Percentiles rank a stretch among this genome's conserved stretches.
phyloP scores from a whole-genome alignment of 768 basidiomycete genomes.

The Cystofilobasidium capitatum region DNA sequence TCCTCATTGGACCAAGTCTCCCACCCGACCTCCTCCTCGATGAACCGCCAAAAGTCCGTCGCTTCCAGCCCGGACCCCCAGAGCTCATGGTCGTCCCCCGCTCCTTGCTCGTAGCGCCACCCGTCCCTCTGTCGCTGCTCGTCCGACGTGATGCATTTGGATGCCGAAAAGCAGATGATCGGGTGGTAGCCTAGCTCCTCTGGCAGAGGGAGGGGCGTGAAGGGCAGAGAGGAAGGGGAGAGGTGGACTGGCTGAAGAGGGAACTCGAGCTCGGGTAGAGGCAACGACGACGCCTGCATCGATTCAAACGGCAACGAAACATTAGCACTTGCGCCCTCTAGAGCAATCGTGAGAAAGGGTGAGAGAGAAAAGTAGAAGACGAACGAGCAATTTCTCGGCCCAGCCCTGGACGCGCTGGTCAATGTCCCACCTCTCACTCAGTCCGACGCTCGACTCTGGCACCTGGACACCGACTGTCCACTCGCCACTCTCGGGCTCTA shows the following conservation, averaged over 20 bases:
- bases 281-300: conserved; percentile 59
- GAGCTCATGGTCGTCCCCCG: conserved; percentile 87
- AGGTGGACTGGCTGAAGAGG: conserved; percentile 85
- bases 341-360: neutral
- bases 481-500: conserved; percentile 29
- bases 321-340: conserved; percentile 1
- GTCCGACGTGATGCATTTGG: conserved; percentile 49
- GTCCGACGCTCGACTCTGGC: conserved; percentile 48
- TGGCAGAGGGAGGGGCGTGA: conserved; percentile 1
- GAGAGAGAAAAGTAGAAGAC: neutral
- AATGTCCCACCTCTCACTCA: conserved; percentile 73
- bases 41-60: conserved; percentile 53
- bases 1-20: neutral
- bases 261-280: conserved; percentile 49
- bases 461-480: conserved; percentile 63
- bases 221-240: conserved; percentile 44
- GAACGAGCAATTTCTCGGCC: conserved; percentile 59
- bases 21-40: neutral
- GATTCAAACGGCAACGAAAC: neutral
- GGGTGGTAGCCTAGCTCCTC: conserved; percentile 49
- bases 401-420: conserved; percentile 55
- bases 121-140: conserved; percentile 52
- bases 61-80: conserved; percentile 82
- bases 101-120: conserved; percentile 82
- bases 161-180: conserved; percentile 77